Conservation (phyloP, 2,329 filamentous ascomycete genomes). For the Arthroderma sp. region DNA sequence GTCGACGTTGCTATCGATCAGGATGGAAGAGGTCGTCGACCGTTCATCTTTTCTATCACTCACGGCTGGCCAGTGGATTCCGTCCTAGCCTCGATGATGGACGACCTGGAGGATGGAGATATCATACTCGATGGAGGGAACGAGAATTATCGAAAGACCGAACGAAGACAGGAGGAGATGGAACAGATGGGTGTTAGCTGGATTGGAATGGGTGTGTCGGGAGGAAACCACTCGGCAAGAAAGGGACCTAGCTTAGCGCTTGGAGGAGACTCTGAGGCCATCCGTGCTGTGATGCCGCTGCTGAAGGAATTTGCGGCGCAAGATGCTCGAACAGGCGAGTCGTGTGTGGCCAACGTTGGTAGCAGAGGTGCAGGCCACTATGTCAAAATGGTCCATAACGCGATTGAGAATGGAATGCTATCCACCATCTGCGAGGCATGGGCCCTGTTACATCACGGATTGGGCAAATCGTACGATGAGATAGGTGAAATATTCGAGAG, state of each 20-base stretch:
- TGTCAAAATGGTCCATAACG: conserved; percentile 66
- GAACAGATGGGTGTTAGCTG: conserved; percentile 49
- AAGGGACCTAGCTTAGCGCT: conserved; percentile 57
- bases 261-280: conserved; percentile 45
- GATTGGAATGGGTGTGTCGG: conserved; percentile 56
- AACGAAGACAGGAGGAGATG: conserved; percentile 49
- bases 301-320: conserved; percentile 52
- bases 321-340: conserved; percentile 42
- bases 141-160: conserved; percentile 54
- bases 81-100: conserved; percentile 32
- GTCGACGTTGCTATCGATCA: conserved; percentile 17
- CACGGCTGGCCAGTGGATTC: conserved; percentile 30
- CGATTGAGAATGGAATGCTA: conserved; percentile 63
- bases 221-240: conserved; percentile 56
- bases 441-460: conserved; percentile 47
- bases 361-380: conserved; percentile 56
- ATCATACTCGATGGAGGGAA: conserved; percentile 59
- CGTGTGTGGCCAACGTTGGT: conserved; percentile 51
- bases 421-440: conserved; percentile 52
- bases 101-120: conserved; percentile 47
- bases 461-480: conserved; percentile 49
- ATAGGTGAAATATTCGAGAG: conserved; percentile 47
- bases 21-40: conserved; percentile 20
- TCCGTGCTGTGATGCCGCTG: conserved; percentile 50
- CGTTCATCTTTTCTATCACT: conserved; percentile 33